A percentile compares a stretch with the other conserved stretches of the same genome.
These are phyloP conservation scores for Blastobotrys ciferrii DNA, from an alignment of 1,139 yeast species.

Conservation along the genomic window DNA sequence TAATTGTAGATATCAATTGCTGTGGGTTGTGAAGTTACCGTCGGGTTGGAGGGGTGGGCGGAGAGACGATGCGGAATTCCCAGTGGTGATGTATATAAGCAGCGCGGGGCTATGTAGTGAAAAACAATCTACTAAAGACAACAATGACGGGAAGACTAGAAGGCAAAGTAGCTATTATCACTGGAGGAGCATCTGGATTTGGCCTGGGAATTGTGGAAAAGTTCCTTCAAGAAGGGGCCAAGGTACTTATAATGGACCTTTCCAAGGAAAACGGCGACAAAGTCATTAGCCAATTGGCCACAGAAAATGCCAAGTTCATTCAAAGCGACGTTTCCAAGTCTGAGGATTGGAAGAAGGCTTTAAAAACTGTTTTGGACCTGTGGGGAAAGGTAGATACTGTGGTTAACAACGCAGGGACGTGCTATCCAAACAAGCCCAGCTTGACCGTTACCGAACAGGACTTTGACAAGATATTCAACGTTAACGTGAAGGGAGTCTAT, in stretches of 20 bases:
- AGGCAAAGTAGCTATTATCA: not conserved
- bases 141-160: not conserved
- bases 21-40: too few relatives aligned
- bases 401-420: not conserved
- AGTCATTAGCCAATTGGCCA: not conserved
- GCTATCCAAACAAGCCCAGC: not conserved
- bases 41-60: too few relatives aligned
- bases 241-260: not conserved
- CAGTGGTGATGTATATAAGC: not conserved
- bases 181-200: not conserved
- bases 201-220: not conserved
- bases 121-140: not conserved
- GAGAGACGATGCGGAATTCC: too few relatives aligned
- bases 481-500: not conserved
- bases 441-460: not conserved
- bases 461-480: not conserved
- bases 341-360: not conserved
- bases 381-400: not conserved
- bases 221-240: not conserved
- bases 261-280: not conserved
- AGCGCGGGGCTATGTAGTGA: not conserved
- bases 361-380: not conserved
- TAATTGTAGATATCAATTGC: too few relatives aligned
- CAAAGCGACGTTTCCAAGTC: not conserved
- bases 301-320: not conserved